Evolutionary conservation across 495 filamentous ascomycete species (phyloP).

Genomic region (Xylaria acuta): DNA sequence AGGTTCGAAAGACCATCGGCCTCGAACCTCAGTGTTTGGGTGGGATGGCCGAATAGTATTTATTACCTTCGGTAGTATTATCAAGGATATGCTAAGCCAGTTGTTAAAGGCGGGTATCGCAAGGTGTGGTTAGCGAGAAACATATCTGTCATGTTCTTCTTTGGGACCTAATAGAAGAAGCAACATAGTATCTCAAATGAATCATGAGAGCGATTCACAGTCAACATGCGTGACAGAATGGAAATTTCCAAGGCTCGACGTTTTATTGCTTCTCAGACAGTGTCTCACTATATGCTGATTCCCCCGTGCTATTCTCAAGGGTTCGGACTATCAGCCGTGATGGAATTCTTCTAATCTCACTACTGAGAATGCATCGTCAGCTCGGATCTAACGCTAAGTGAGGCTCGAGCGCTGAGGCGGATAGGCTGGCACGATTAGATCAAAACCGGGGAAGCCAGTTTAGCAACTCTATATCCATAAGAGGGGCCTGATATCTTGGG

Average conservation of each 20-base stretch:
- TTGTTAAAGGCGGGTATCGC: background rate
- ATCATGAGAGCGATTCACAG: background rate
- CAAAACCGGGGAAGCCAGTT: background rate
- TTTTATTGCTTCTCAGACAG: background rate
- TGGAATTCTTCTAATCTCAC: background rate
- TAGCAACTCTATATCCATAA: background rate
- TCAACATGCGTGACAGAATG: too few relatives aligned
- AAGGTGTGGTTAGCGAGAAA: background rate
- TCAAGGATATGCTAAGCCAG: background rate
- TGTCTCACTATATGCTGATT: slow-evolving; percentile 4
- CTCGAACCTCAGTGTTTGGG: background rate
- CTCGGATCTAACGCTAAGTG: background rate
- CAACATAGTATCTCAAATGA: background rate
- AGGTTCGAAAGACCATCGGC: background rate
- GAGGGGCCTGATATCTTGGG: background rate
- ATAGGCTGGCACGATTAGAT: background rate
- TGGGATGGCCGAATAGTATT: too few relatives aligned
- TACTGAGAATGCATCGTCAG: background rate
- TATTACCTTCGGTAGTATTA: background rate
- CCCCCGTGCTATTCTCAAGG: background rate
- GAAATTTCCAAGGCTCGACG: background rate
- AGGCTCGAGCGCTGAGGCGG: background rate
- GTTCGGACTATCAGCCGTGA: background rate
- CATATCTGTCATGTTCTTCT: background rate
- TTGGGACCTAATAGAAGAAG: background rate